Base-by-base conservation (phyloP, 1,284 basidiomycete species). In the Rhodotorula glutinis region DNA sequence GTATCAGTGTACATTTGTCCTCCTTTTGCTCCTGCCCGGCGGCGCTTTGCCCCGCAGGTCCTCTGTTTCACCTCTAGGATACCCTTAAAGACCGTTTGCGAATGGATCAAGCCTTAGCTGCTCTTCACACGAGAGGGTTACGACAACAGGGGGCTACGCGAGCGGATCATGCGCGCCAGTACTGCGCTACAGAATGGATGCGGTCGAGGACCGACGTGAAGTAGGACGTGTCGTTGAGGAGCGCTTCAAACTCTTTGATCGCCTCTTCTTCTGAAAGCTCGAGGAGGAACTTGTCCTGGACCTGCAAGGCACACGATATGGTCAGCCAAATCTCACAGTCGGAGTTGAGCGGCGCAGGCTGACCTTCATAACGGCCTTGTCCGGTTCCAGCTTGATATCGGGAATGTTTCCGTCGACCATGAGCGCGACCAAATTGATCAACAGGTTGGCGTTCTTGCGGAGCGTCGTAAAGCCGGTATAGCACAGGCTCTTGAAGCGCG, bases 361-460 rank as follows among this genome's bases (percentile, higher is more conserved):
- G 58, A 82, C 82, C 79, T 85, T 85, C 73, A 81, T 79, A 19
- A 85, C 84, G 0, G 84, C 84, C 76, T 84, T 84, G 73, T 85
- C 84, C 5, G 84, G 84, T 73, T 85, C 84, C 1, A 83, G 87
- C 77, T 93, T 91, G 82, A 99, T 97, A 77, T 98, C 95, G 17
- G 94, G 94, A 38, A 99, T 96, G 74, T 96, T 94, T 0, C 93
- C 95, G 74, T 98, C 94, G 13, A 95, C 89, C 96, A 99, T 98
- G 58, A 99, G 85, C 2, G 92, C 89, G 23, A 98, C 90, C 66
- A 98, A 82, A 80, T 98, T 98, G 66, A 99, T 83, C 65, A 99
- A 96, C 52, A 99, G 85, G 80, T 97, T 98, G n/a, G 95, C 91
- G 77, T 89, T 92, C 83, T 98, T 98, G 69, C 96, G 86, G 62